These are phyloP conservation scores for Coprinopsis strossmayeri DNA, from an alignment of 768 basidiomycete species.

Conservation along the genomic window DNA sequence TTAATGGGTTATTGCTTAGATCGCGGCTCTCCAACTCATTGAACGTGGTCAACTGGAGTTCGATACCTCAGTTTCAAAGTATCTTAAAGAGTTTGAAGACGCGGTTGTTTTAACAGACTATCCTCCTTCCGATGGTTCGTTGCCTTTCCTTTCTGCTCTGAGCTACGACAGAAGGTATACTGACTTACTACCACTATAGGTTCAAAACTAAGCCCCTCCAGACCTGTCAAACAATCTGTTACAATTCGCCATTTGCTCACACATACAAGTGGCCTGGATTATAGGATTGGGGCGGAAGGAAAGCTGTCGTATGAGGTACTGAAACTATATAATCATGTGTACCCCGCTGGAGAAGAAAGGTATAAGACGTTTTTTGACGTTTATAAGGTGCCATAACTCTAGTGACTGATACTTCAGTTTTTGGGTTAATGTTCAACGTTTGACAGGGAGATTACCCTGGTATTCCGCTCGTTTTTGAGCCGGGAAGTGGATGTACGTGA, in stretches of 20 bases:
- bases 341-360: too few species aligned
- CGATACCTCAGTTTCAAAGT: constrained; percentile 21
- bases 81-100: constrained; percentile 24
- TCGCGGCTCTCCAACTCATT: constrained; percentile 27
- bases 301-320: too few species aligned
- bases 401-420: too few species aligned
- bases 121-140: too few species aligned
- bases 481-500: constrained; percentile 22
- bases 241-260: constrained; percentile 21
- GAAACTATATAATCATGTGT: too few species aligned
- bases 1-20: constrained; percentile 15
- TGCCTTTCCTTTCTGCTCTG: too few species aligned
- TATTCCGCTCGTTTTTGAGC: constrained; percentile 22
- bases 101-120: constrained; percentile 20
- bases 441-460: constrained; percentile 19
- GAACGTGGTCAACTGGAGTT: constrained; percentile 23
- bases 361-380: constrained; percentile 18
- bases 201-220: too few species aligned
- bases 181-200: too few species aligned
- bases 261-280: constrained; percentile 23
- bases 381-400: constrained; percentile 17
- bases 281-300: constrained; percentile 13
- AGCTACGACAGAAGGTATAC: too few species aligned
- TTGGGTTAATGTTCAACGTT: too few species aligned
- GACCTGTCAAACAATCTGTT: constrained; percentile 17